Conservation (phyloP, 768 basidiomycete species). For the Boletus subcaerulescens region DNA sequence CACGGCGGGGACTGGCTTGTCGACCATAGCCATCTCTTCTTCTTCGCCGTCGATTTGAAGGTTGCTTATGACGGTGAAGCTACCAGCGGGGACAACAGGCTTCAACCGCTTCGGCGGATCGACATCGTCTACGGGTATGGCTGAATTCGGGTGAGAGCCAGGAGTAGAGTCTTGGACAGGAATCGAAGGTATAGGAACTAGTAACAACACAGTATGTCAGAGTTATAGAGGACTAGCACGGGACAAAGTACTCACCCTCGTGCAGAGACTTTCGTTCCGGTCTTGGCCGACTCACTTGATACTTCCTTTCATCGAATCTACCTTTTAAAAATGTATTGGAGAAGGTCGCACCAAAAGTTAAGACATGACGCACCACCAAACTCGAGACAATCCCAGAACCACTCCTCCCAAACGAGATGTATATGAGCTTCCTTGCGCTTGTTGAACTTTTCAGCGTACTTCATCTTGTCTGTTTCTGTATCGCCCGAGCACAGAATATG, state of each 20-base stretch:
- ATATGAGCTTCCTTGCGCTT: constrained; percentile 67
- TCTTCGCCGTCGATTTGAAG: constrained; percentile 30
- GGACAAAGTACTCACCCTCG: constrained; percentile 16
- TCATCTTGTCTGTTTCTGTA: constrained; percentile 71
- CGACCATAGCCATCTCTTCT: constrained; percentile 56
- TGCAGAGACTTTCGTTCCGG: constrained; percentile 48
- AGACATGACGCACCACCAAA: constrained; percentile 51
- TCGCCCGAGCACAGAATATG: constrained; percentile 79
- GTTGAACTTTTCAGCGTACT: constrained; percentile 74
- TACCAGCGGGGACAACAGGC: constrained; percentile 7
- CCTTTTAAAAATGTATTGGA: constrained; percentile 35
- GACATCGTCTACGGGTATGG: constrained; percentile 4
- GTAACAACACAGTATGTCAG: neutral
- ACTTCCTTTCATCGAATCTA: constrained; percentile 60
- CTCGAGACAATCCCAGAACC: constrained; percentile 91
- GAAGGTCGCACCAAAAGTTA: neutral
- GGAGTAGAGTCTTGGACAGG: constrained; percentile 15
- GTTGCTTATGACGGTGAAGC: constrained; percentile 21
- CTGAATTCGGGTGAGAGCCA: constrained; percentile 13
- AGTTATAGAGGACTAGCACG: neutral
- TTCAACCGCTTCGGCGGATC: constrained; percentile 23
- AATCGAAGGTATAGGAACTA: constrained; percentile 12
- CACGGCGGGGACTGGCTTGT: constrained; percentile 57
- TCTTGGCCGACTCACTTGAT: constrained; percentile 57
- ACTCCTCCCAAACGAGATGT: constrained; percentile 88